Evolutionary conservation across 257 asterid genomes (phyloP), one percentile per base, ranked within the genome.

Genomic region (Plantago major): DNA sequence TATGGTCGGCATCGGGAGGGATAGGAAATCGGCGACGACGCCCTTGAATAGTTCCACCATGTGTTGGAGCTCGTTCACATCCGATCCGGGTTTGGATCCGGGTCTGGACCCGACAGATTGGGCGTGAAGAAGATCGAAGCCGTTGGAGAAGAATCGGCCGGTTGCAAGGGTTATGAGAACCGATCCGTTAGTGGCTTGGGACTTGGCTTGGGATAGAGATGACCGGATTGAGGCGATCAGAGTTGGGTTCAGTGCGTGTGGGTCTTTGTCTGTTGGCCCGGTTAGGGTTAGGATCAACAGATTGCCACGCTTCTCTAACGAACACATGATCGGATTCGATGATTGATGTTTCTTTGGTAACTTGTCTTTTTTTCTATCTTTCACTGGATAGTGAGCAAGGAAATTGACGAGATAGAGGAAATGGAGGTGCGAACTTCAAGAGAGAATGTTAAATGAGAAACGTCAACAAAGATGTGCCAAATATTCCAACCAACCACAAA

Each of bases 71-170:
- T 83, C 80, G 33, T 70, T 75, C 13, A 0, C 60, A 14, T 12
- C 22, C 0, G 94, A 79, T 14, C 91, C 83, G 53, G 83, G 57
- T 17, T 60, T 67, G 9, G 94, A 79, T 14, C 91, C 83, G 53
- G 83, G 57, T 17, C 60, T 67, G 9, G 14, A 66, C 63, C 71
- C 84, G 54, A 72, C 88, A 67, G 81, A 88, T 59, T 84, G 91
- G 49, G 95, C 97, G 79, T 80, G 85, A 1, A 46, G 46, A 14
- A 89, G 72, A n/a, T 89, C 95, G 70, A 89, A 89, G 58, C 95
- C 97, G 71, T 89, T 89, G 69, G 95, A 84, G 89, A 86, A 89
- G 89, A 82, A 89, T 53, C 66, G 71, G 65, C 97, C 97, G 15
- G 84, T 77, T 18, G 94, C 73, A 0, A 69, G 56, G n/a, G 97